Base-by-base conservation (phyloP, 2,329 filamentous ascomycete species). In the Alternaria alternata region DNA sequence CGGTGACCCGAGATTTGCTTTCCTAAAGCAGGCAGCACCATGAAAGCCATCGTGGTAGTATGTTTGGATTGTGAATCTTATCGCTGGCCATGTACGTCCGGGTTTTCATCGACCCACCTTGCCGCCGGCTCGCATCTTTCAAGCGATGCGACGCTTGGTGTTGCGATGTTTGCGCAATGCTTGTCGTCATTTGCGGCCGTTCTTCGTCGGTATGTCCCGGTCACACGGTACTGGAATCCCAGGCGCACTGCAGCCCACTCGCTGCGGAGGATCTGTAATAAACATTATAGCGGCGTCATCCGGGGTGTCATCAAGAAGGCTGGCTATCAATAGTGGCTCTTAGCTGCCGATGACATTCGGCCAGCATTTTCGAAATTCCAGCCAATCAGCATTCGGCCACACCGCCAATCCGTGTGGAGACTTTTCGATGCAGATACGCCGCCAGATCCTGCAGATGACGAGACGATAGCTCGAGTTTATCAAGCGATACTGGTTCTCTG, bases 341-440 rank as follows among this genome's bases (percentile, higher is more conserved):
- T 49, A 66, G 43, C 47, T 61, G 46, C 61, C 42, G 57, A 66
- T 47, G 57, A 51, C 64, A 53, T 64, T 64, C 66, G 64, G 64
- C 70, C 61, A 72, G 61, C 67, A 71, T 65, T 67, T 66, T 57
- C 18, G 28, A 57, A 58, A 59, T 62, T 53, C 52, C 51, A 64
- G 44, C 75, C 74, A 78, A 78, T 76, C 53, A 70, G 54, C 64
- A 55, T 30, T 28, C 52, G 67, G 63, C 60, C 67, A 65, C 76
- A 78, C 76, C 76, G 76, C 76, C 65, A 72, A 70, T 77, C 74
- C 64, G 57, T 52, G 62, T 66, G 56, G 65, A 65, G 57, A 51
- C 57, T 26, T 53, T 53, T 63, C 38, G 62, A 71, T 69, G 71
- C 69, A 72, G 73, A 73, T 66, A 57, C 55, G 67, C 67, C 70